These are phyloP conservation scores for Acarospora socialis DNA, from an alignment of 2,329 filamentous ascomycete species.

Conservation along the genomic window DNA sequence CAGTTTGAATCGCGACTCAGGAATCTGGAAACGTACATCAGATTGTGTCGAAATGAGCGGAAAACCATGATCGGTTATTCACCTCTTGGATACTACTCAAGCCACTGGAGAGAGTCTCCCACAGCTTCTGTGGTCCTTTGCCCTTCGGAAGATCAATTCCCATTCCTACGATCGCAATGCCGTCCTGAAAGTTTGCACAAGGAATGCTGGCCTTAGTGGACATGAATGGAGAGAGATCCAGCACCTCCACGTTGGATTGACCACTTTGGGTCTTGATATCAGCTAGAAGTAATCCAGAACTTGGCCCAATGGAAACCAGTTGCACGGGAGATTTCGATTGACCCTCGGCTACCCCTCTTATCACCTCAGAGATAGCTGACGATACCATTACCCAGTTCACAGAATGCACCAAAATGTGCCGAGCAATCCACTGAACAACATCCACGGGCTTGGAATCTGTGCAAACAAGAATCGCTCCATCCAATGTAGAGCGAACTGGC, in stretches of 20 bases:
- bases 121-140: not conserved
- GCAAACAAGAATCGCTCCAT: too few relatives aligned
- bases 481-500: constrained; percentile 3
- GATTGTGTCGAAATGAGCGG: not conserved
- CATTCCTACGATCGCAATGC: constrained; percentile 1
- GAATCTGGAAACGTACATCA: not conserved
- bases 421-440: constrained; percentile 1
- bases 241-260: not conserved
- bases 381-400: constrained; percentile 2
- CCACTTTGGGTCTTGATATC: not conserved
- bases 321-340: not conserved
- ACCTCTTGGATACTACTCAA: not conserved
- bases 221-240: constrained; percentile 5
- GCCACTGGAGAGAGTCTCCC: not conserved
- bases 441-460: not conserved
- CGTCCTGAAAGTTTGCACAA: too few relatives aligned
- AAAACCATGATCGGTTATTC: not conserved
- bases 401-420: constrained; percentile 1
- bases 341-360: not conserved
- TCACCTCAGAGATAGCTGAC: not conserved
- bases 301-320: constrained; percentile 7
- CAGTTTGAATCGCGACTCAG: not conserved
- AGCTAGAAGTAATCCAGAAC: constrained; percentile 3
- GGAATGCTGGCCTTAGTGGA: too few relatives aligned
- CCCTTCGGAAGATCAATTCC: not conserved